A percentile compares a stretch with the other conserved stretches of the same genome.
Evolutionary conservation across 805 yeast genomes (phyloP).

Genomic region (Isabelozyma rhagii): DNA sequence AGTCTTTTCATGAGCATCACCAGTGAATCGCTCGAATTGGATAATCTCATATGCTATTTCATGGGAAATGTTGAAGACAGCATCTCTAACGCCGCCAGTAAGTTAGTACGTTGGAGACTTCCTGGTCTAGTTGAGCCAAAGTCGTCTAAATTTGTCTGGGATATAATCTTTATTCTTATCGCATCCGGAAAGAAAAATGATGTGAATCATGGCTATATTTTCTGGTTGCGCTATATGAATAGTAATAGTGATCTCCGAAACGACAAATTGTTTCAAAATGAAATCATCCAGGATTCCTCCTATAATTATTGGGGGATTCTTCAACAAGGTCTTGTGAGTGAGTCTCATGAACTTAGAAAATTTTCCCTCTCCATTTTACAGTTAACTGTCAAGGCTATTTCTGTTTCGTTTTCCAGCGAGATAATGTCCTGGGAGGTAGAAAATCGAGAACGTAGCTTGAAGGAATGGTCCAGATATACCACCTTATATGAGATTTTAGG

Average conservation of each 20-base stretch:
- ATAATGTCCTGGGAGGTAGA: constrained; percentile 45
- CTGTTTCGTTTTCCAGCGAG: constrained; percentile 27
- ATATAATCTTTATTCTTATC: constrained; percentile 35
- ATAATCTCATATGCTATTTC: constrained; percentile 11
- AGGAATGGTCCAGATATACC: constrained; percentile 68
- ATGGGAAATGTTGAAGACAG: constrained; percentile 36
- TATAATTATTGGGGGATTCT: constrained; percentile 54
- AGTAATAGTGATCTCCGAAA: constrained; percentile 9
- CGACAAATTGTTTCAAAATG: constrained; percentile 20
- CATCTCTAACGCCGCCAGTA: constrained; percentile 35
- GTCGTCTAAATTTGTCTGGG: constrained; percentile 40
- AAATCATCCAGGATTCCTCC: constrained; percentile 17
- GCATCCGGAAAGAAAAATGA: constrained; percentile 17
- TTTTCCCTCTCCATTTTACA: constrained; percentile 64
- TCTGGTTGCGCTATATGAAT: constrained; percentile 56
- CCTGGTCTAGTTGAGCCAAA: constrained; percentile 16
- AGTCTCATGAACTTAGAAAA: constrained; percentile 66
- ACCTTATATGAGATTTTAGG: constrained; percentile 80
- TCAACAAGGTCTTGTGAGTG: constrained; percentile 53
- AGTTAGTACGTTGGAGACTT: constrained; percentile 55
- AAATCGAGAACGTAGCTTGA: constrained; percentile 25
- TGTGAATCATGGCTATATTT: constrained; percentile 43
- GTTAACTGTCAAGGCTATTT: constrained; percentile 50
- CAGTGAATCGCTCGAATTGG: not conserved
- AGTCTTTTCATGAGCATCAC: not conserved